Base-by-base conservation (phyloP, 805 yeast species). In the Monosporozyma siamensis region DNA sequence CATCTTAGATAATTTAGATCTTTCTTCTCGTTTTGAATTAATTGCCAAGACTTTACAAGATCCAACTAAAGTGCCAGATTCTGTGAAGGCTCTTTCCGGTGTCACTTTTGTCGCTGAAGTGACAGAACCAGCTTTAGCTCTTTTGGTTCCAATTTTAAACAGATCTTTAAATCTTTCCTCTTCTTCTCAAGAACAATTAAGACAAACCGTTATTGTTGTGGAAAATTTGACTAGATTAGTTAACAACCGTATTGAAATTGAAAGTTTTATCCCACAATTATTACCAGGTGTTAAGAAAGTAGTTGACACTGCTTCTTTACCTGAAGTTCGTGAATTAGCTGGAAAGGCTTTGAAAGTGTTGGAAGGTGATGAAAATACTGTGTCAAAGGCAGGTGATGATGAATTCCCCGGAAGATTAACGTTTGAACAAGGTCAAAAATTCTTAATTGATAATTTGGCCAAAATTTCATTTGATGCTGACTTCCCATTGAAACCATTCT, bases 71-170 rank as follows among this genome's bases (percentile, higher is more conserved):
- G 95, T 90, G 39, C 85, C 95, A 44, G 81, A 76, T 46, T 88
- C 95, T 65, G 85, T 90, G 63, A 85, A 82, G 65, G 77, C 90
- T 35, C 74, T 90, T 49, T 82, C 95, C 2, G 83, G 94, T 32
- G 97, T 90, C 42, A 92, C 98, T 0, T 90, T 90, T 63, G 97
- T 90, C 39, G 95, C 98, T 38, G 98, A 92, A 69, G 98, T 90
- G 49, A 92, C 97, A 12, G 97, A 89, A 68, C 94, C 97, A 4
- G 94, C 95, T 4, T 71, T 90, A 53, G 77, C 97, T 7, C 67
- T 90, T 44, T 71, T 90, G 57, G 97, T 86, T 37, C 98, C 98
- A 38, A 89, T 89, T 51, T 75, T 90, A 56, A 88, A 79, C 60
- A 86, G 89, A 62, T 90, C 97, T 2, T 72, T 90, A 57, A 77